Percentiles rank a stretch among this genome's conserved stretches.
Evolutionary conservation across 129 eudicot species (phyloP).

Genomic region (Scalesia atractyloides): DNA sequence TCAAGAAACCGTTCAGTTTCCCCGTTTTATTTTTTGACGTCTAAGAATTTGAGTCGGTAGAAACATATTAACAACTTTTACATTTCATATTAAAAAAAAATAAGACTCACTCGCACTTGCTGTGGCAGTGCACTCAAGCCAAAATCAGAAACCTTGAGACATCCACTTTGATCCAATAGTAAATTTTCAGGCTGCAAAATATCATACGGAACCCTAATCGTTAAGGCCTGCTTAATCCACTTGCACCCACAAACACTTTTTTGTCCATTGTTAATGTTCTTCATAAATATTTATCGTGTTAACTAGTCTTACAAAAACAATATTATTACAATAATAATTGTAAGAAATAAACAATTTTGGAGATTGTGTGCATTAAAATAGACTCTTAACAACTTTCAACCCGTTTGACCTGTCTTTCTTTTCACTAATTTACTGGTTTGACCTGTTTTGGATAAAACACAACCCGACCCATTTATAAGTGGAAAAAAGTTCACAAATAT

Average conservation of each 20-base stretch:
- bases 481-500: not conserved
- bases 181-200: conserved; percentile 77
- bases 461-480: not conserved
- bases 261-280: not conserved
- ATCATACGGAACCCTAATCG: conserved; percentile 2
- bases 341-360: not conserved
- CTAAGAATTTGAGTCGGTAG: not conserved
- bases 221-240: not conserved
- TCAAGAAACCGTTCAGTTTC: conserved; percentile 2
- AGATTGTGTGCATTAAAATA: not conserved
- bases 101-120: conserved; percentile 74
- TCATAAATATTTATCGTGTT: not conserved
- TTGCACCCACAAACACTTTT: not conserved
- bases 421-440: not conserved
- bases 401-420: not conserved
- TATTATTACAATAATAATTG: not conserved
- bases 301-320: not conserved
- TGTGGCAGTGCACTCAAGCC: conserved; percentile 93
- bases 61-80: not conserved
- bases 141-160: conserved; percentile 90
- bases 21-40: not conserved
- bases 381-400: not conserved
- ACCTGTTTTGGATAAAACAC: not conserved
- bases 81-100: not conserved
- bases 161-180: conserved; percentile 70